Conservation (phyloP, 495 filamentous ascomycete genomes). For the Tetracladium setigerum region DNA sequence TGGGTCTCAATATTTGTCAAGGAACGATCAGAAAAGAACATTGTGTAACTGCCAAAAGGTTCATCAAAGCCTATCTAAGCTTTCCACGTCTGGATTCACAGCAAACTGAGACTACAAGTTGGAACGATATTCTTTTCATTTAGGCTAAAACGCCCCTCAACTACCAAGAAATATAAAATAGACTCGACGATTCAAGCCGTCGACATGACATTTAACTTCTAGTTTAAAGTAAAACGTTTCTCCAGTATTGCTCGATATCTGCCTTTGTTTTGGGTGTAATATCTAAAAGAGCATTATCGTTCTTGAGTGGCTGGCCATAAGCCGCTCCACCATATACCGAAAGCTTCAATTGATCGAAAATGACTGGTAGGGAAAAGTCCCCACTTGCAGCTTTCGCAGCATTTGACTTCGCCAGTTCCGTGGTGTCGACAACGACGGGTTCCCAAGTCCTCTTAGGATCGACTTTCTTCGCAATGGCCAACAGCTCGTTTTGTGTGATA, state of each 20-base stretch:
- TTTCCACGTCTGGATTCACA: too few relatives aligned
- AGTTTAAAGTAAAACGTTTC: not conserved
- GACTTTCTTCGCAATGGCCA: conserved; percentile 30
- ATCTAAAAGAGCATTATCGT: conserved; percentile 35
- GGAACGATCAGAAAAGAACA: too few relatives aligned
- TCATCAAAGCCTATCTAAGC: too few relatives aligned
- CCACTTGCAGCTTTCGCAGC: conserved; percentile 25
- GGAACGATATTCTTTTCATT: too few relatives aligned
- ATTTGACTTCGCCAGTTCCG: conserved; percentile 24
- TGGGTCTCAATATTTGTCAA: too few relatives aligned
- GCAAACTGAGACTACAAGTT: too few relatives aligned
- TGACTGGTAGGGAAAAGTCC: conserved; percentile 12
- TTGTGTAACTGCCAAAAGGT: too few relatives aligned
- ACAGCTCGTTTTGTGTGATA: conserved; percentile 36
- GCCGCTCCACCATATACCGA: conserved; percentile 35
- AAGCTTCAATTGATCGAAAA: conserved; percentile 21
- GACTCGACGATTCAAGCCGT: not conserved
- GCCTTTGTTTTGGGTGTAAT: conserved; percentile 24
- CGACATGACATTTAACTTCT: not conserved
- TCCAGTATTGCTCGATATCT: conserved; percentile 21
- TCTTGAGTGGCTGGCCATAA: conserved; percentile 25
- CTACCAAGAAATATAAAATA: too few relatives aligned
- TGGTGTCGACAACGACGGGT: conserved; percentile 13
- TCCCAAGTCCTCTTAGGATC: conserved; percentile 29
- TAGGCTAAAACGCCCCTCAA: too few relatives aligned